Evolutionary conservation across 1,284 basidiomycete genomes (phyloP), one percentile per base, ranked within the genome.

Genomic region (Anthracocystis walkeri): DNA sequence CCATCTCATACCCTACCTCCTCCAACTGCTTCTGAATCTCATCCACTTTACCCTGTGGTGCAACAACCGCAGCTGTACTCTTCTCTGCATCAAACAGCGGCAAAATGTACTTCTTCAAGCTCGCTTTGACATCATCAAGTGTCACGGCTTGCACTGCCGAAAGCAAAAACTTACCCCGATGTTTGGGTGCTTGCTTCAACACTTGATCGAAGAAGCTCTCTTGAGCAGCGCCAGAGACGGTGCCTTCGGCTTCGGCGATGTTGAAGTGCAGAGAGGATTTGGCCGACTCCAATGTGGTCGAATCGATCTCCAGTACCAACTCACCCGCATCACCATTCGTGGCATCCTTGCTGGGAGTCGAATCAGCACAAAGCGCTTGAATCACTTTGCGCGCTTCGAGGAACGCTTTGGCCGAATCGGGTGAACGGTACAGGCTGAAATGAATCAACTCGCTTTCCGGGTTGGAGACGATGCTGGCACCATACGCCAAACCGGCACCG

Each of bases 241-340:
- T 97, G 27, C 94, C 92, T 31, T 96, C 92, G 50, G 89, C 88
- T 79, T 91, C 90, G 0, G 95, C 91, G 7, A 94, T 91, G 21
- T 89, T 88, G 83, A 91, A 98, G 10, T 96, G 94, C 78, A 97
- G 91, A 58, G 90, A 93, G 65, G 92, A 93, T 87, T 97, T 95
- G 4, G 95, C 94, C 1, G 93, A 92, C 80, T 98, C 95, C 20
- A 99, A 87, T 10, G 91, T 91, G 5, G 93, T 92, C 63, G 91
- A 89, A 58, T 95, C 93, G 12, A 99, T 87, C 51, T 89, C 88
- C 18, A 72, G 55, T 20, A 52, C 41, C 25, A 67, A 7, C 8
- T 56, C 35, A 14, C 35, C 16, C 12, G 35, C 2, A 5, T 27
- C 51, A 3, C 23, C 50, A 12, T 41, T 94, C 27, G 1, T 16